These are phyloP conservation scores for Sclerotinia borealis DNA, from an alignment of 2,329 filamentous ascomycete species.

Conservation along the genomic window DNA sequence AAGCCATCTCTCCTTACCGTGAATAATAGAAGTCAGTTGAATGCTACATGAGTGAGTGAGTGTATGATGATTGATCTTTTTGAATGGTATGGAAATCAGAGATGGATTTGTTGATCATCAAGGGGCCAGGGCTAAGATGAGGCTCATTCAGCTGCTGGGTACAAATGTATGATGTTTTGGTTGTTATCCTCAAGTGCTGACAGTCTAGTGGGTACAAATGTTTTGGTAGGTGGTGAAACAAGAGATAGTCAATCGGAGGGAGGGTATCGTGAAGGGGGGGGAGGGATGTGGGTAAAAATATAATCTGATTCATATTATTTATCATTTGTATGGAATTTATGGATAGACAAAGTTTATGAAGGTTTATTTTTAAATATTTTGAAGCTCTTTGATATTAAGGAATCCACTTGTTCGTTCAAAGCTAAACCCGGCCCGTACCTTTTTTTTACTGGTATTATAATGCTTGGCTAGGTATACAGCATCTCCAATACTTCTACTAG, in stretches of 20 bases:
- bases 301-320: background rate
- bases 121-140: slow-evolving; percentile 1
- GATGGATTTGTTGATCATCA: background rate
- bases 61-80: background rate
- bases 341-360: background rate
- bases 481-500: background rate
- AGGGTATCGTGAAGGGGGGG: too few relatives aligned
- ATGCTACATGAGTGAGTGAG: background rate
- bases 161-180: background rate
- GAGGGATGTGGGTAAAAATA: background rate
- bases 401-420: background rate
- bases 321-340: background rate
- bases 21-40: background rate
- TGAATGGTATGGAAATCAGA: background rate
- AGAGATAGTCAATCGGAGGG: too few relatives aligned
- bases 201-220: slow-evolving; percentile 1
- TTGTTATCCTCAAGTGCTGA: slow-evolving; percentile 5
- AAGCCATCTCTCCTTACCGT: slow-evolving; percentile 1
- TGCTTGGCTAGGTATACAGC: background rate
- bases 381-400: background rate
- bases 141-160: background rate
- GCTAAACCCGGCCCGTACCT: background rate
- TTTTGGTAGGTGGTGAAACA: background rate
- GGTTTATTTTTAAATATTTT: background rate
- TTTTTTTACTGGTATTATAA: background rate